Evolutionary conservation across 2,329 filamentous ascomycete species (phyloP).

Genomic region (Penicillium psychrosexuale): DNA sequence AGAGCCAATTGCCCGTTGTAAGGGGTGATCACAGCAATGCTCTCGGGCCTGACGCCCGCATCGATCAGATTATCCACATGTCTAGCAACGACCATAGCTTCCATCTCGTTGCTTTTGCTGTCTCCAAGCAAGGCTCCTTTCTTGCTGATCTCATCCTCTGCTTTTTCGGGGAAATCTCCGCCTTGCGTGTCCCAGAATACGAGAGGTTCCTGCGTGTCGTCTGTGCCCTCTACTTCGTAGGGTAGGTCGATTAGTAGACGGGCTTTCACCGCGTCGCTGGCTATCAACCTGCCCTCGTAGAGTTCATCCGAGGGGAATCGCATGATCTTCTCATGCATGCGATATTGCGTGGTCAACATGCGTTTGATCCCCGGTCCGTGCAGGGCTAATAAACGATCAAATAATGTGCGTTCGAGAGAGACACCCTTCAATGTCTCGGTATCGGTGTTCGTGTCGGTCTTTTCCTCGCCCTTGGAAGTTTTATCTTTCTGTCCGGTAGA

Average conservation of each 20-base stretch:
- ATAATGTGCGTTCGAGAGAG: conserved; percentile 83
- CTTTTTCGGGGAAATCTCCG: conserved; percentile 81
- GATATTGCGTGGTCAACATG: conserved; percentile 96
- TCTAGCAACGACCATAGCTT: conserved; percentile 73
- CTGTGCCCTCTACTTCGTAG: conserved; percentile 73
- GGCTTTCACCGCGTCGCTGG: conserved; percentile 72
- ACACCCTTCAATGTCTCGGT: conserved; percentile 48
- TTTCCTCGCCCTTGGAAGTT: conserved; percentile 27
- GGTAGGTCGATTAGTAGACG: conserved; percentile 73
- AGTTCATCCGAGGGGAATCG: conserved; percentile 84
- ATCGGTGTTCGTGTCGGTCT: conserved; percentile 24
- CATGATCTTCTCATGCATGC: conserved; percentile 97
- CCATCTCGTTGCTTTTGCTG: conserved; percentile 89
- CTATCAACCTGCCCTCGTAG: conserved; percentile 77
- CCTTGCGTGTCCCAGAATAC: conserved; percentile 97
- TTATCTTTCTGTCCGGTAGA: conserved; percentile 53
- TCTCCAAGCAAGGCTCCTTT: conserved; percentile 59
- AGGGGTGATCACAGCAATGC: conserved; percentile 91
- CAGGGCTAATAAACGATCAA: conserved; percentile 78
- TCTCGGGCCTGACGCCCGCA: conserved; percentile 73
- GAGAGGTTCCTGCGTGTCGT: conserved; percentile 82
- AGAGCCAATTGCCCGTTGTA: conserved; percentile 92
- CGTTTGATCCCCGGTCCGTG: conserved; percentile 83
- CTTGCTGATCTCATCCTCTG: conserved; percentile 63
- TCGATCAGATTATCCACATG: conserved; percentile 75